Base-by-base conservation (phyloP, 257 asterid genomes). In the Solanum ossicruentum region DNA sequence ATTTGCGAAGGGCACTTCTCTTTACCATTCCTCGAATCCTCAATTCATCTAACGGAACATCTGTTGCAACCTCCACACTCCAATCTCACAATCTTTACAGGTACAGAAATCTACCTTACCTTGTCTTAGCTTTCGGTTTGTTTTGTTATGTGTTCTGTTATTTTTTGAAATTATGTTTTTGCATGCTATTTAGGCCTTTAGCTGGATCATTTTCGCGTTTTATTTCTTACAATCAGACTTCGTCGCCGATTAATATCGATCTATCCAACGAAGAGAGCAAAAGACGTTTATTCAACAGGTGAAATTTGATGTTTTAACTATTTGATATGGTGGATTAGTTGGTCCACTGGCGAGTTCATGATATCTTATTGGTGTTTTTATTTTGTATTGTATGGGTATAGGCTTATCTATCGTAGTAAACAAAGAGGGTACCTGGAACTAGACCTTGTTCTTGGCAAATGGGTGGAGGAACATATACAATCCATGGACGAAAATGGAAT, bases 401-500 rank as follows among this genome's bases (percentile, higher is more conserved):
- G 99, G 92, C 88, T 95, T 84, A 72, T 94, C 65, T 95, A 94
- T 72, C 91, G 98, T 90, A 95, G 99, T 91, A 95, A 92, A 88
- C 99, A 95, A 66, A 92, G 99, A 89, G 99, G 99, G 13, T 95
- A 80, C 84, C 90, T 95, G 61, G 99, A 95, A 92, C 94, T 95
- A 87, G 99, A 95, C 89, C 89, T 94, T 87, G 51, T 94, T 91
- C 86, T 95, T 88, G 99, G 99, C 11, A 94, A 89, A 84, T 95
- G 98, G 98, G 99, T 94, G 87, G 97, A 93, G 89, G 97, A 93
- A 71, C 88, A 96, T 88, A 93, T 94, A 86, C 93, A 86, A 7
- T 88, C 93, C 28, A 91, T 95, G 91, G 97, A 95, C 84, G 94
- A 92, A 91, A 86, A 55, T 89, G 92, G 98, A 84, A 90, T 95